Evolutionary conservation across 2,329 filamentous ascomycete species (phyloP).

Genomic region (Metarhizium robertsii): DNA sequence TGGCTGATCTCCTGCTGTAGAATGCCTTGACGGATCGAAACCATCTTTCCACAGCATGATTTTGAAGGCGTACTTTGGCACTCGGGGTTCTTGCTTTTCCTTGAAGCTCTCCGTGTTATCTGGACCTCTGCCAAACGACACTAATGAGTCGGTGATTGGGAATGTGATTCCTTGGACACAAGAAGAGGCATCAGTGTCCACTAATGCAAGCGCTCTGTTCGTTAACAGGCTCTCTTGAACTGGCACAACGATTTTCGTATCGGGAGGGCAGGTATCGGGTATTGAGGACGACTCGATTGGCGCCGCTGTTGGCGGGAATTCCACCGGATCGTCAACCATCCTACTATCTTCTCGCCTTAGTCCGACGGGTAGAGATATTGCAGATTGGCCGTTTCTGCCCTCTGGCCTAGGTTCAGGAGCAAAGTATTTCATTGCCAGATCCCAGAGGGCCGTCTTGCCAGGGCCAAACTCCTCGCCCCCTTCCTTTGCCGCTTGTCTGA

Average conservation of each 20-base stretch:
- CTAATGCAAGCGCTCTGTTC: slow-evolving; percentile 48
- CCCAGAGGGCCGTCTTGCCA: slow-evolving; percentile 42
- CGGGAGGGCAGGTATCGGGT: slow-evolving; percentile 27
- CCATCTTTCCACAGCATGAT: slow-evolving; percentile 64
- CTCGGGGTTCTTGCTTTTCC: slow-evolving; percentile 52
- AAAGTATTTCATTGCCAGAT: slow-evolving; percentile 49
- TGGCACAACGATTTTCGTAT: slow-evolving; percentile 26
- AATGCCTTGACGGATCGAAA: slow-evolving; percentile 48
- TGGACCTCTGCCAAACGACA: slow-evolving; percentile 67
- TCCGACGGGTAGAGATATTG: slow-evolving; percentile 1
- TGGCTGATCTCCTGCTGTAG: slow-evolving; percentile 44
- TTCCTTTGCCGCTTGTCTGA: slow-evolving; percentile 39
- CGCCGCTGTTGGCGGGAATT: slow-evolving; percentile 23
- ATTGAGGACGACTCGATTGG: slow-evolving; percentile 17
- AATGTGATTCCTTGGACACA: slow-evolving; percentile 53
- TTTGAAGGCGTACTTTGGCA: slow-evolving; percentile 76
- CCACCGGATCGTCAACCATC: slow-evolving; percentile 16
- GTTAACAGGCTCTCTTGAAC: slow-evolving; percentile 20
- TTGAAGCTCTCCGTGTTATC: slow-evolving; percentile 61
- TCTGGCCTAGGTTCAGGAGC: slow-evolving; percentile 29
- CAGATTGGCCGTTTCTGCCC: background rate
- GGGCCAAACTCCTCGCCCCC: slow-evolving; percentile 45
- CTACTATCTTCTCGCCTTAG: slow-evolving; percentile 16
- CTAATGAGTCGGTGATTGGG: slow-evolving; percentile 55
- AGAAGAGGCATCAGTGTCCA: slow-evolving; percentile 59